Evolutionary conservation across 768 basidiomycete species (phyloP), one percentile per base, ranked within the genome.

Genomic region (Crassisporium funariophilum): DNA sequence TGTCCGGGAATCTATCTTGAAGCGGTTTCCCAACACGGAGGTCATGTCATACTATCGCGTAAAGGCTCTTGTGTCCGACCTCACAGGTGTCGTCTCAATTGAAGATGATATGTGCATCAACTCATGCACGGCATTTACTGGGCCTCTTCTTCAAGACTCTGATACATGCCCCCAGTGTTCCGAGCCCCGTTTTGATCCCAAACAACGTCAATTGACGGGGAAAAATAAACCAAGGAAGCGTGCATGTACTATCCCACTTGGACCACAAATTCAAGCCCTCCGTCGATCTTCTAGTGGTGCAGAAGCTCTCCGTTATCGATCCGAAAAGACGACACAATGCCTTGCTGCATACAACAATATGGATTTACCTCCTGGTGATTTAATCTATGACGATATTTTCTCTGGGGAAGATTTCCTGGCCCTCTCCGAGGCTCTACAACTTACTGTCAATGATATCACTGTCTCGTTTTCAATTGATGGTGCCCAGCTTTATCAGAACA

Each of bases 401-500:
- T 43, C 56, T 49, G 71, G 70, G 0, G 24, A 5, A 0, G 57
- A 64, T 5, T 67, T 65, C 27, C 38, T 69, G 2, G 33, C 55
- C 1, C 45, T 47, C 4, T 24, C 54, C 12, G 13, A 24, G 2
- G 20, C 25, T 15, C 49, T 33, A 3, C 44, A 41, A 7, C 65
- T 72, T 11, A 50, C 27, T 1, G 22, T 27, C 1, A 50, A 57
- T 40, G 66, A 75, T 29, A 63, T 63, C 0, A 37, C 70, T 4
- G 49, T 75, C 3, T 56, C 71, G 44, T 47, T 67, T 0, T 75
- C 70, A 0, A 52, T 73, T 8, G 68, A 77, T 41, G 71, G 74
- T 1, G 66, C 68, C 0, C 74, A 77, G 46, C 63, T 77, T 2
- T 73, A 73, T 47, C 41, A 43, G 4, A 57, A 57, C 50, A 74